Evolutionary conservation across 768 basidiomycete species (phyloP).

Genomic region (Psilocybe azurescens): DNA sequence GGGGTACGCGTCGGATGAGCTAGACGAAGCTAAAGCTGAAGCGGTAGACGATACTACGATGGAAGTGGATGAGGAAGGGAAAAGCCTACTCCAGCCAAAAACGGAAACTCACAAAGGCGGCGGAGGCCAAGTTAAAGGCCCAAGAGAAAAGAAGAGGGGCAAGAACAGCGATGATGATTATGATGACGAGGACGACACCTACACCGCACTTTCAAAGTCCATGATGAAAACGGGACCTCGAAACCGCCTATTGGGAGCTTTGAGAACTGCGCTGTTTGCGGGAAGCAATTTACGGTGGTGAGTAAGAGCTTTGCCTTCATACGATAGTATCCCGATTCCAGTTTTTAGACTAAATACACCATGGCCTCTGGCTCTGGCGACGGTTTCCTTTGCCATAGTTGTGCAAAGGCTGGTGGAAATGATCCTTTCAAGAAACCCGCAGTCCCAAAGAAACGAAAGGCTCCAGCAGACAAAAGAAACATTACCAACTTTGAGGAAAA

Average conservation of each 20-base stretch:
- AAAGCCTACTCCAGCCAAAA: conserved; percentile 47
- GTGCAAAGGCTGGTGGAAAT: conserved; percentile 75
- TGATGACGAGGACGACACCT: conserved; percentile 70
- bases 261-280: conserved; percentile 80
- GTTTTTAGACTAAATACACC: conserved; percentile 82
- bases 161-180: conserved; percentile 52
- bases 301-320: conserved; percentile 28
- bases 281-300: conserved; percentile 89
- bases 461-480: conserved; percentile 68
- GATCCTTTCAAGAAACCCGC: conserved; percentile 89
- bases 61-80: conserved; percentile 26
- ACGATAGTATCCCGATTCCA: not conserved
- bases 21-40: conserved; percentile 61
- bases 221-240: conserved; percentile 38
- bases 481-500: conserved; percentile 74
- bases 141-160: conserved; percentile 47
- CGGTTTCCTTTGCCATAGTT: conserved; percentile 85
- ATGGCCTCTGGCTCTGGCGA: conserved; percentile 70
- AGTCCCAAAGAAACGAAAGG: conserved; percentile 63
- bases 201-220: conserved; percentile 65
- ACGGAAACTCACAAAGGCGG: conserved; percentile 56
- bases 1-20: conserved; percentile 75
- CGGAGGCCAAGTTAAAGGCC: conserved; percentile 46
- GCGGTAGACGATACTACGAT: conserved; percentile 21
- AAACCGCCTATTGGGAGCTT: conserved; percentile 83